phyloP scores from a whole-genome alignment of 306 rosid species.

The Gynostemma pentaphyllum region DNA sequence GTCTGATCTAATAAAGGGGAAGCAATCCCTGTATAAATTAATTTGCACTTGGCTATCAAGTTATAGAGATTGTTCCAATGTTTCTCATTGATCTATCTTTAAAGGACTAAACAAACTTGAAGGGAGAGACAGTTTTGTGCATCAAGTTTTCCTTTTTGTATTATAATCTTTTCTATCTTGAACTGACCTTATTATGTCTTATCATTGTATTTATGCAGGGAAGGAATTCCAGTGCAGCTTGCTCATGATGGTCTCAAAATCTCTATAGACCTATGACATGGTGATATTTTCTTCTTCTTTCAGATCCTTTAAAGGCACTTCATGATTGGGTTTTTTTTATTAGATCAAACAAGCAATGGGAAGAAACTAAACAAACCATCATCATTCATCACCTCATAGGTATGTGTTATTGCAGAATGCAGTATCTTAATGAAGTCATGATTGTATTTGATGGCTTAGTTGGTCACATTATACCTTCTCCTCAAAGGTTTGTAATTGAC shows the following conservation, averaged over 20 bases:
- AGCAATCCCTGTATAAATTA: not conserved
- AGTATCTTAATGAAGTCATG: not conserved
- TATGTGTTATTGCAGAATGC: not conserved
- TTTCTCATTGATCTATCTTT: not conserved
- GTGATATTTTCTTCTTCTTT: constrained; percentile 20
- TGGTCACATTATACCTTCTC: too few relatives aligned
- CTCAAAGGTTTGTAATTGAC: too few relatives aligned
- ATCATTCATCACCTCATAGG: not conserved
- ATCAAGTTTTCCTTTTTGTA: too few relatives aligned
- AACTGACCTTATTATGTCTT: not conserved
- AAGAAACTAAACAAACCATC: not conserved
- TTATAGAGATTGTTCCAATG: not conserved
- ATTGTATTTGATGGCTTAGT: not conserved
- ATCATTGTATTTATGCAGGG: constrained; percentile 32
- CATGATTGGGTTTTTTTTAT: not conserved
- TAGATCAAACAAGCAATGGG: not conserved
- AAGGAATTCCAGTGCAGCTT: constrained; percentile 89
- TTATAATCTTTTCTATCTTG: not conserved
- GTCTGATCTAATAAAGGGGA: not conserved
- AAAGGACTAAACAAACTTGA: not conserved
- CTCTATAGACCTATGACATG: constrained; percentile 49
- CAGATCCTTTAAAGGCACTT: not conserved
- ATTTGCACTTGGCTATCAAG: not conserved
- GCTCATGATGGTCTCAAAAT: constrained; percentile 86
- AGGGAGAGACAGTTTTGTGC: not conserved